Evolutionary conservation across 2,329 filamentous ascomycete species (phyloP).

Genomic region (Gnomoniopsis smithogilvyi): DNA sequence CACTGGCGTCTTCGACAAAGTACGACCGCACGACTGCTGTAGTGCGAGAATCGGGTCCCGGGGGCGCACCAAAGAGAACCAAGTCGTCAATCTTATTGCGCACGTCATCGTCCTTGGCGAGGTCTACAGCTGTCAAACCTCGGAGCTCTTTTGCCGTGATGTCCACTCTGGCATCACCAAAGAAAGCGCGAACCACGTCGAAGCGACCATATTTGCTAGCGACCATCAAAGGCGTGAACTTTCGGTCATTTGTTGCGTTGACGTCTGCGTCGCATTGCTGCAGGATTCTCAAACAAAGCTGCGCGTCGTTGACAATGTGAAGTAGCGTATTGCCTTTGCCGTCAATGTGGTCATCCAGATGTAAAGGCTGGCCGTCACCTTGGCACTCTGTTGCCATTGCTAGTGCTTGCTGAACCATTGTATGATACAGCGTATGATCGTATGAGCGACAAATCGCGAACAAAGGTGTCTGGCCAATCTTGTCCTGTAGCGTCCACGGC

Average conservation of each 20-base stretch:
- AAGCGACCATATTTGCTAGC: conserved; percentile 97
- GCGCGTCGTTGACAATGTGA: conserved; percentile 89
- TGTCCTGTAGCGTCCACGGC: conserved; percentile 88
- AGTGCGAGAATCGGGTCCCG: conserved; percentile 73
- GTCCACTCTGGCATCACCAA: conserved; percentile 84
- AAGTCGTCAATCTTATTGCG: conserved; percentile 95
- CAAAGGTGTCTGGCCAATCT: conserved; percentile 95
- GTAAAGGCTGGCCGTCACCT: conserved; percentile 73
- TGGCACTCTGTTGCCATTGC: conserved; percentile 71
- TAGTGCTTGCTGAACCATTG: conserved; percentile 83
- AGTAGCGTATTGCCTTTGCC: conserved; percentile 89
- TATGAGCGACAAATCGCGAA: conserved; percentile 96
- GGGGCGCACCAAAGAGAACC: conserved; percentile 72
- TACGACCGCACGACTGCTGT: conserved; percentile 93
- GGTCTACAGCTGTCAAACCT: conserved; percentile 88
- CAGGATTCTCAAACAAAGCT: conserved; percentile 72
- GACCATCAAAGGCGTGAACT: conserved; percentile 94
- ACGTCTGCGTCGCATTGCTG: conserved; percentile 89
- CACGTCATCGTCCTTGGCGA: conserved; percentile 97
- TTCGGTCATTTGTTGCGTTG: conserved; percentile 92
- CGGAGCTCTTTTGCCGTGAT: conserved; percentile 78
- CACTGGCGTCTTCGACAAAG: conserved; percentile 94
- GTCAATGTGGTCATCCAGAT: conserved; percentile 91
- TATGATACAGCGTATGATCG: conserved; percentile 80
- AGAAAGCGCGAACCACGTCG: conserved; percentile 86